Base-by-base conservation (phyloP, 768 basidiomycete genomes). In the Suillus occidentalis region DNA sequence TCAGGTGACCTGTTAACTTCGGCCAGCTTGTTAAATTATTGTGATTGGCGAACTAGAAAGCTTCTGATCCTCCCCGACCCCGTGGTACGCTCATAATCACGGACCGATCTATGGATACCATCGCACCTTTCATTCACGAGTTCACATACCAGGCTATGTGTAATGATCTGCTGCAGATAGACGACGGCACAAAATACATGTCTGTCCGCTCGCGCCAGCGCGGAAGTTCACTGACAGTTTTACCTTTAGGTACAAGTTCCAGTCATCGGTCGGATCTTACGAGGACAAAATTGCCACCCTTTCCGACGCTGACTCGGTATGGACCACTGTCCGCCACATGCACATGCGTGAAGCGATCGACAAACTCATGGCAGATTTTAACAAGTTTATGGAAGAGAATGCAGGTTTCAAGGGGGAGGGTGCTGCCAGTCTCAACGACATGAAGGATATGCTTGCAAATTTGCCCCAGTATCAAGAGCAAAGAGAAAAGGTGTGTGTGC, bases 81-180 rank as follows among this genome's bases (percentile, higher is more conserved):
- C 87, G 91, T 63, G 89, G 86, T 4, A 91, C 94, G 18, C 80
- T 99, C 45, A 84, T 99, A 72, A 90, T 99, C 65, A 96, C 95
- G 6, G 97, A 99, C 77, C 89, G 97, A n/a, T 86, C 95, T 4
- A 94, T 99, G 90, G 97, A 99, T 76, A 88, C 89, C 70, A 73
- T 91, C 31, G 90, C 94, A 3, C 97, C 97, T 2, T 86, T 98
- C 66, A 74, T 97, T 42, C 97, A 99, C 74, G 97, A 99, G 73
- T 99, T 99, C 73, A 99, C 97, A 25, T 99, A 99, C 76, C 97
- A 99, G 77, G 97, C 97, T 0, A 99, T 99, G 97, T 91, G 91
- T 58, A 95, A 95, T 70, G 97, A 99, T 76, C 77, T 99, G 22
- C 83, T 99, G 6, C 90, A 89, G 20, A 92, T 99, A 60, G 86